Evolutionary conservation across 2,329 filamentous ascomycete species (phyloP), one percentile per base, ranked within the genome.

Genomic region (Cytospora mali): DNA sequence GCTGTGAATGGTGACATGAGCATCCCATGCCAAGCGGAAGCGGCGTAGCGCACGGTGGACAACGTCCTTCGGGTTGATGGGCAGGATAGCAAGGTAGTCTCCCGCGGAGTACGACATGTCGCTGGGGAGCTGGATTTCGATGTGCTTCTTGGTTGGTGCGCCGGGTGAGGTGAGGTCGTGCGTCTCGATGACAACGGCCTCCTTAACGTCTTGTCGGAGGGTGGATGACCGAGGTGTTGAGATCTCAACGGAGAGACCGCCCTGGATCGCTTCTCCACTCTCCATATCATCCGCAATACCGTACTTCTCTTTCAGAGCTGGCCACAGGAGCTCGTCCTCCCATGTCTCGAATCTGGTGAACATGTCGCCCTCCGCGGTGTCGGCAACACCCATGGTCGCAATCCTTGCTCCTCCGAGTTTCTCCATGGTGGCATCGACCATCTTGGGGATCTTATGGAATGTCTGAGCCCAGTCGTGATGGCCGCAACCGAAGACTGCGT

Each of bases 41-140:
- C 82, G 79, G 18, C 81, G 78, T 71, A 92, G 83, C 0, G 84
- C 88, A 11, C 88, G 81, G 9, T 81, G 80, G 1, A 93, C 84
- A 4, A 80, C 85, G 28, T 81, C 76, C 51, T 80, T 80, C 1
- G 85, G 86, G 71, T 93, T 93, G 29, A 90, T 76, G 0, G 91
- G 90, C 1, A 92, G 77, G 4, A 92, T 79, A 0, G 89, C 88
- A 0, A 93, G 81, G 70, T 94, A 93, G 71, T 93, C 91, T 11
- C 90, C 91, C 4, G 88, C 83, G 39, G 83, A 81, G 74, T 93
- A 94, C 0, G 80, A 81, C 79, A 86, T 81, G 61, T 82, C 84
- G 0, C 81, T 82, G 0, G 90, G 90, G 1, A 93, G 79, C 64
- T 84, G 83, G 29, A 92, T 85, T 64, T 85, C 85, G 23, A 91